Percentiles rank a stretch among this genome's conserved stretches.
phyloP scores from a whole-genome alignment of 179 eudicot species.

The Patellifolia procumbens region DNA sequence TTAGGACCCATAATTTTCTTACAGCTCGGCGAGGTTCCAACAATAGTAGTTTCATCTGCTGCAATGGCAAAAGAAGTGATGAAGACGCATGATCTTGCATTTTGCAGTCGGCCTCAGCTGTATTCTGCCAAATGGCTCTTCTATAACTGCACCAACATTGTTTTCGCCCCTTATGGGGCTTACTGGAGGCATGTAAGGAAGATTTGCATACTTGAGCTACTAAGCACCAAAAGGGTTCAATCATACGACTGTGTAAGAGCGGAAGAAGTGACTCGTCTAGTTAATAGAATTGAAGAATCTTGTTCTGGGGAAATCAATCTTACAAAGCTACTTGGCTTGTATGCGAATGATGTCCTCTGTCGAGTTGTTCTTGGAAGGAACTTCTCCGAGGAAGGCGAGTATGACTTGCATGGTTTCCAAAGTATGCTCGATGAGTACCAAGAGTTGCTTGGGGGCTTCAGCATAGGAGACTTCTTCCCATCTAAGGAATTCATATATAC shows the following conservation, averaged over 20 bases:
- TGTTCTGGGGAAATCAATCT: constrained; percentile 27
- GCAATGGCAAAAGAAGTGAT: constrained; percentile 28
- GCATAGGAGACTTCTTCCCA: constrained; percentile 46
- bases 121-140: constrained; percentile 33
- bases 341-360: constrained; percentile 47
- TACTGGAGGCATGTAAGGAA: constrained; percentile 46
- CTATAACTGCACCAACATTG: constrained; percentile 35
- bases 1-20: constrained; percentile 23
- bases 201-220: constrained; percentile 35
- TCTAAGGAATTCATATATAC: constrained; percentile 40
- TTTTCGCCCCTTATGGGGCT: constrained; percentile 33
- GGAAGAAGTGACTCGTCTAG: constrained; percentile 33
- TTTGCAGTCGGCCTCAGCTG: constrained; percentile 28
- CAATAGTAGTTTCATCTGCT: constrained; percentile 21
- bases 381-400: constrained; percentile 43
- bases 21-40: constrained; percentile 25
- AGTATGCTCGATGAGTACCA: constrained; percentile 50
- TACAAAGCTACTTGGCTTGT: constrained; percentile 36
- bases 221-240: constrained; percentile 30
- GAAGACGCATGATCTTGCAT: constrained; percentile 35
- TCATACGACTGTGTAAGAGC: constrained; percentile 30
- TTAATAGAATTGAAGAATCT: constrained; percentile 30
- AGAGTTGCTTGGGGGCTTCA: constrained; percentile 51
- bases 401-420: constrained; percentile 42
- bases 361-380: constrained; percentile 39